A percentile compares a stretch with the other conserved stretches of the same genome.
Evolutionary conservation across 305 asterid genomes (phyloP).

Genomic region (Fraxinus sp.): DNA sequence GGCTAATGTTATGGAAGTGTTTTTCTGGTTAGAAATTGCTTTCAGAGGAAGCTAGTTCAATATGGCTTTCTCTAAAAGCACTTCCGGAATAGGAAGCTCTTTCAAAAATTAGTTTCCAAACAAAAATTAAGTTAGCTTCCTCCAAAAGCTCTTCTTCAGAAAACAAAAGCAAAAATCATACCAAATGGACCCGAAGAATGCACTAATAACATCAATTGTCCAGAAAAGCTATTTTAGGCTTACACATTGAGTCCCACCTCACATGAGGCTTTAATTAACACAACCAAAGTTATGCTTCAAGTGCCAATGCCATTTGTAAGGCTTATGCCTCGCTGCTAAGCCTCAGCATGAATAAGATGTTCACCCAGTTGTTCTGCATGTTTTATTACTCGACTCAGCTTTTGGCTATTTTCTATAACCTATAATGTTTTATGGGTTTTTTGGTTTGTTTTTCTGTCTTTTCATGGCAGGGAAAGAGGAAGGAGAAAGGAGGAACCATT

Average conservation of each 20-base stretch:
- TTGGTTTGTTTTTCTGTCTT: neutral
- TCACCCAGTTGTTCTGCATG: neutral
- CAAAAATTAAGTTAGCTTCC: too few relatives aligned
- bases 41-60: too few relatives aligned
- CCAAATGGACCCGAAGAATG: neutral
- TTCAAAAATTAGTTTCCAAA: too few relatives aligned
- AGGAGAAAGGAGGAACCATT: neutral
- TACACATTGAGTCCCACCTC: neutral
- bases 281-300: neutral
- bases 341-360: neutral
- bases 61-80: too few relatives aligned
- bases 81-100: too few relatives aligned
- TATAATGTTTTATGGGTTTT: neutral
- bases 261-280: neutral
- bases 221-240: neutral
- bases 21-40: too few relatives aligned
- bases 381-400: neutral
- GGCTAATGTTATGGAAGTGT: too few relatives aligned
- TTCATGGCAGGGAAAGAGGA: neutral
- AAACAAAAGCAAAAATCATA: too few relatives aligned
- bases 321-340: neutral
- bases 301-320: neutral
- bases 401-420: neutral
- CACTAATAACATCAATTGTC: neutral
- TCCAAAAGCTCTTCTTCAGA: too few relatives aligned